Base-by-base conservation (phyloP, 441 rosid species). In the Syzygium syzygioides region DNA sequence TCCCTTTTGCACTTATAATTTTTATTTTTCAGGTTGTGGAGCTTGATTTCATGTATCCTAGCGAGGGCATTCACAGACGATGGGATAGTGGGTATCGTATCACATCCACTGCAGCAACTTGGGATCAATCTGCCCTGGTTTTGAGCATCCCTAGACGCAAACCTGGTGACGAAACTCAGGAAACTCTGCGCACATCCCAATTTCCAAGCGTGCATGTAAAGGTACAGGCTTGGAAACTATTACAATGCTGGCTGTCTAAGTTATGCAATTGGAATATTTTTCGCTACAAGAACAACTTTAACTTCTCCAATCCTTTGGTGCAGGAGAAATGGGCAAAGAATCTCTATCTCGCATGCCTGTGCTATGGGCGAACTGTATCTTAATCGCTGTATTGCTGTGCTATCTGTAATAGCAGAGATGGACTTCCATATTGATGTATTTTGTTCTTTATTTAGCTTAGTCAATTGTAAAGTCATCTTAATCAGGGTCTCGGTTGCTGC, bases 291-390 rank as follows among this genome's bases (percentile, higher is more conserved):
- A 76, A 18, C 52, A 1, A 25, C 66, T 45, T 56, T 55, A 37
- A 52, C 18, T 32, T 79, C 25, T 59, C 79, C 45, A 3, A 50
- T 32, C 18, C 86, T 85, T 55, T 17, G 41, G 28, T 90, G 91
- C 96, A 97, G 98, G 98, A 96, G 89, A 97, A 97, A 92, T 97
- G 99, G 99, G 95, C 96, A 20, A 97, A 97, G 93, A 96, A 97
- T 92, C 99, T 97, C 41, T 97, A 97, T 89, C 98, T 97, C 25
- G 93, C 99, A 30, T 95, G 97, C 62, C 55, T 98, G 86, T 96
- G 99, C 93, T 96, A 96, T 76, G 99, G 99, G 88, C 94, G 99
- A 89, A 96, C 99, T 32, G 99, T 98, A 66, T 96, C 99, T 52
- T 97, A 93, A 96, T 80, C 55, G 83, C 26, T 8, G 52, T 41